Conservation (phyloP, 2,329 filamentous ascomycete species). For the Setomelanomma holmii region DNA sequence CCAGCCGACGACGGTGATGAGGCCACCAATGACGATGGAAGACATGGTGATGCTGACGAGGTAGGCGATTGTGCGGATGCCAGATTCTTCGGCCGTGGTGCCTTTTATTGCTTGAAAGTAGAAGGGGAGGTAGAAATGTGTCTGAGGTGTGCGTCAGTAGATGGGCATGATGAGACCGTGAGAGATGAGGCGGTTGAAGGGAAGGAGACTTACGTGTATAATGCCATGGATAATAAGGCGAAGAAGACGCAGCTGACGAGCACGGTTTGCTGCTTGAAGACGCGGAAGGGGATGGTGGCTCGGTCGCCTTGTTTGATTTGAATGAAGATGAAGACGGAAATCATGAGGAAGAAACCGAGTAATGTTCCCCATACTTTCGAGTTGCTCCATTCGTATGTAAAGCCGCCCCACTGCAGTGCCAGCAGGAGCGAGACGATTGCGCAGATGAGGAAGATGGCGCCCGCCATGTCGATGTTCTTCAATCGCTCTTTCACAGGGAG, state of each 20-base stretch:
- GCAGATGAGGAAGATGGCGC: slow-evolving; percentile 41
- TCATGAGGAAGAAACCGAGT: slow-evolving; percentile 56
- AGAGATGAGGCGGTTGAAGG: not conserved
- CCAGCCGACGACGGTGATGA: slow-evolving; percentile 37
- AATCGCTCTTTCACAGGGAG: slow-evolving; percentile 43
- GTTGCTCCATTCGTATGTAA: slow-evolving; percentile 57
- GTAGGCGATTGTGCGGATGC: slow-evolving; percentile 45
- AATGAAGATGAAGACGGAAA: slow-evolving; percentile 52
- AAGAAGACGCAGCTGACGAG: slow-evolving; percentile 43
- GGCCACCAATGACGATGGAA: slow-evolving; percentile 35
- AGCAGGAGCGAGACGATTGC: slow-evolving; percentile 43
- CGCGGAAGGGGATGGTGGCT: slow-evolving; percentile 39
- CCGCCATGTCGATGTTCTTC: slow-evolving; percentile 47
- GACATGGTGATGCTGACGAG: slow-evolving; percentile 37
- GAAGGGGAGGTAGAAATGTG: slow-evolving; percentile 50
- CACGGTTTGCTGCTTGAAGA: slow-evolving; percentile 48
- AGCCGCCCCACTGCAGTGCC: slow-evolving; percentile 48
- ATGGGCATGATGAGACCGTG: not conserved
- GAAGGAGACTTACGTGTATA: slow-evolving; percentile 40
- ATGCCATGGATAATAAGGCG: slow-evolving; percentile 46
- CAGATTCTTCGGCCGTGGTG: slow-evolving; percentile 47
- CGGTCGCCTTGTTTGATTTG: slow-evolving; percentile 39
- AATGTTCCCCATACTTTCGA: slow-evolving; percentile 59
- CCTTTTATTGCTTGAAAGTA: slow-evolving; percentile 56
- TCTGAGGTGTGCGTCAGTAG: slow-evolving; percentile 14